Evolutionary conservation across 2,329 filamentous ascomycete genomes (phyloP).

Genomic region (Fusarium poae): DNA sequence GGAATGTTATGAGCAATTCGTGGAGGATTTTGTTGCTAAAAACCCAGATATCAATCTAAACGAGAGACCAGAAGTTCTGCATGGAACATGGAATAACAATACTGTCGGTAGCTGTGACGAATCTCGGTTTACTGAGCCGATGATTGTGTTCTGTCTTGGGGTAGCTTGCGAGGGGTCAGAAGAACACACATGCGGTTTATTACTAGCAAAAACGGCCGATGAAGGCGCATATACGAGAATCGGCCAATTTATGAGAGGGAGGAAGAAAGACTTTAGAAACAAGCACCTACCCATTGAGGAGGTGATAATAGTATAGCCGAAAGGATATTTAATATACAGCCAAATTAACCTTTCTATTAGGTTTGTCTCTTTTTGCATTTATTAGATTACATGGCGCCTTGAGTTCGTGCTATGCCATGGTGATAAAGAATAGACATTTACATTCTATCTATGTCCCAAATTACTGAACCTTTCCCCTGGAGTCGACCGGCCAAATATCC

Average conservation of each 20-base stretch:
- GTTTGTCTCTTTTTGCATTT: too few relatives aligned
- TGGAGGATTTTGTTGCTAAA: neutral
- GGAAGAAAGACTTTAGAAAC: neutral
- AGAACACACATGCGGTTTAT: neutral
- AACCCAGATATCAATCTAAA: neutral
- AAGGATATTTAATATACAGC: accelerated
- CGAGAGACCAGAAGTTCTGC: neutral
- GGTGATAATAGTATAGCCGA: neutral
- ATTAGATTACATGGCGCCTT: too few relatives aligned
- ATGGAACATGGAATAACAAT: neutral
- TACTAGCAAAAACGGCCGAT: accelerated
- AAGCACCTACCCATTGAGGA: neutral
- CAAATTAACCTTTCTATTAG: accelerated
- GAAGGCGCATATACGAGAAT: accelerated
- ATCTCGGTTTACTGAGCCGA: neutral
- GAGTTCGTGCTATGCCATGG: too few relatives aligned
- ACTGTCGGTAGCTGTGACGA: neutral
- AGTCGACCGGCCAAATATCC: slow-evolving; percentile 40
- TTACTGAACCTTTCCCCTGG: slow-evolving; percentile 39
- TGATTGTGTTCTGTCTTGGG: neutral
- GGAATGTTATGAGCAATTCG: neutral
- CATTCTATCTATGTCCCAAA: neutral
- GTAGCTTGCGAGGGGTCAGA: neutral
- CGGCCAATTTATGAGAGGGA: neutral
- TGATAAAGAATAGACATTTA: too few relatives aligned